A percentile compares a stretch with the other conserved stretches of the same genome.
phyloP scores from a whole-genome alignment of 768 basidiomycete genomes.

The Phlebiopsis flavidoalba region DNA sequence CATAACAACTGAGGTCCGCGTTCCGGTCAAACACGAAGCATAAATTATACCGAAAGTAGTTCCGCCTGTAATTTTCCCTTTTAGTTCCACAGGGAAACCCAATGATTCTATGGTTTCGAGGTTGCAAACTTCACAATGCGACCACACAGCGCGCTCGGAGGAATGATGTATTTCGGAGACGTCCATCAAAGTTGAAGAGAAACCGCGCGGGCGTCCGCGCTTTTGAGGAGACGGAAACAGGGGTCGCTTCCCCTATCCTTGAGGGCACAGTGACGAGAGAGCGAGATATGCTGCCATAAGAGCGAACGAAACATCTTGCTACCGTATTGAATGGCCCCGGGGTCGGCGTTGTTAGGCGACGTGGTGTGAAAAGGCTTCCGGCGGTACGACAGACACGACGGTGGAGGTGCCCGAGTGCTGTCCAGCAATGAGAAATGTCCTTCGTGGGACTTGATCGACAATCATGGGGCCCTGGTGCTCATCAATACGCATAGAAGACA shows the following conservation, averaged over 20 bases:
- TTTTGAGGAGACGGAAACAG: conserved; percentile 35
- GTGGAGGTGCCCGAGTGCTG: conserved; percentile 16
- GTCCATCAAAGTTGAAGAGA: conserved; percentile 85
- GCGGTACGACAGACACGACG: background rate
- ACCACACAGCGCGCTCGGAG: conserved; percentile 78
- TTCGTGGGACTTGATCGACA: conserved; percentile 91
- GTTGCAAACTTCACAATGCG: conserved; percentile 86
- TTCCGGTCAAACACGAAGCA: conserved; percentile 94
- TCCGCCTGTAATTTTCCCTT: conserved; percentile 70
- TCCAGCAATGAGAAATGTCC: conserved; percentile 72
- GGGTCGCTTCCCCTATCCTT: conserved; percentile 27
- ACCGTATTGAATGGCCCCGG: conserved; percentile 18
- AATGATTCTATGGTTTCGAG: conserved; percentile 75
- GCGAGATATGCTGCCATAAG: conserved; percentile 51
- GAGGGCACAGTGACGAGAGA: conserved; percentile 40
- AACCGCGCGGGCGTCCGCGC: conserved; percentile 40
- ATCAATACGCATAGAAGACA: conserved; percentile 94
- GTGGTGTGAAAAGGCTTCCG: conserved; percentile 22
- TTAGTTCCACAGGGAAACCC: conserved; percentile 85
- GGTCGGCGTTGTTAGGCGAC: conserved; percentile 31
- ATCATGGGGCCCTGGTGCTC: conserved; percentile 81
- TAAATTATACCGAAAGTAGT: conserved; percentile 90
- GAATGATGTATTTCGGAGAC: conserved; percentile 95
- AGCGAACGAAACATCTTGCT: conserved; percentile 34
- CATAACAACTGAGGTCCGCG: conserved; percentile 92